phyloP scores from a whole-genome alignment of 768 basidiomycete genomes.

The Pulveroboletus ravenelii region DNA sequence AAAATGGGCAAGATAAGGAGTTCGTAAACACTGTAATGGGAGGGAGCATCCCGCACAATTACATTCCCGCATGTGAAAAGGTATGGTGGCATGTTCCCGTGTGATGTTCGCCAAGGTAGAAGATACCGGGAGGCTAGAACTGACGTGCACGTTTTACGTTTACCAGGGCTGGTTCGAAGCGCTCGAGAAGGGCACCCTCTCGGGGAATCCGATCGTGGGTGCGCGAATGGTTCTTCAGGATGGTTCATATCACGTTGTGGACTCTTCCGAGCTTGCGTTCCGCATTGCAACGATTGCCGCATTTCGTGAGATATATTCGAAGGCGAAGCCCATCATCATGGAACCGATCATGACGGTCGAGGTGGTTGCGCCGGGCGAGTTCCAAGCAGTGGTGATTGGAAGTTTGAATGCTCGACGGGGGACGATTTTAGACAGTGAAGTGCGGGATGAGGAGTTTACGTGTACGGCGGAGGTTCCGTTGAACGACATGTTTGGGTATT shows the following conservation, averaged over 20 bases:
- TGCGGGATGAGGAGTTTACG: slow-evolving; percentile 96
- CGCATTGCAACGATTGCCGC: slow-evolving; percentile 85
- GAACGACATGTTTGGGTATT: slow-evolving; percentile 99
- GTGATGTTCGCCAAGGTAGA: not conserved
- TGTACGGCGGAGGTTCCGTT: slow-evolving; percentile 86
- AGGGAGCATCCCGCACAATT: slow-evolving; percentile 85
- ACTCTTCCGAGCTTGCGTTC: slow-evolving; percentile 97
- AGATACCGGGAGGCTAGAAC: not conserved
- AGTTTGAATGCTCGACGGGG: slow-evolving; percentile 90
- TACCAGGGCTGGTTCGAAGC: slow-evolving; percentile 91
- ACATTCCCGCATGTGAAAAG: slow-evolving; percentile 94
- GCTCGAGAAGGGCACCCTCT: slow-evolving; percentile 81
- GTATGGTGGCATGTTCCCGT: slow-evolving; percentile 41
- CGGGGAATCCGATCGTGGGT: slow-evolving; percentile 84
- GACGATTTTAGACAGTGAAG: slow-evolving; percentile 92
- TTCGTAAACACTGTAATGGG: slow-evolving; percentile 91
- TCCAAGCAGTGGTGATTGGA: slow-evolving; percentile 94
- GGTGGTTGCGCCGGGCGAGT: slow-evolving; percentile 92
- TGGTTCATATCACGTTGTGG: slow-evolving; percentile 88
- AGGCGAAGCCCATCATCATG: slow-evolving; percentile 74
- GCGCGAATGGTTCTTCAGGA: slow-evolving; percentile 86
- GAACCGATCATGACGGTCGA: slow-evolving; percentile 99
- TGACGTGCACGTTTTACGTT: not conserved
- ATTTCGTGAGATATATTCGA: slow-evolving; percentile 83
- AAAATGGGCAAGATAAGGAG: slow-evolving; percentile 75